phyloP scores from a whole-genome alignment of 805 yeast genomes.

The Isabelozyma gotoi region DNA sequence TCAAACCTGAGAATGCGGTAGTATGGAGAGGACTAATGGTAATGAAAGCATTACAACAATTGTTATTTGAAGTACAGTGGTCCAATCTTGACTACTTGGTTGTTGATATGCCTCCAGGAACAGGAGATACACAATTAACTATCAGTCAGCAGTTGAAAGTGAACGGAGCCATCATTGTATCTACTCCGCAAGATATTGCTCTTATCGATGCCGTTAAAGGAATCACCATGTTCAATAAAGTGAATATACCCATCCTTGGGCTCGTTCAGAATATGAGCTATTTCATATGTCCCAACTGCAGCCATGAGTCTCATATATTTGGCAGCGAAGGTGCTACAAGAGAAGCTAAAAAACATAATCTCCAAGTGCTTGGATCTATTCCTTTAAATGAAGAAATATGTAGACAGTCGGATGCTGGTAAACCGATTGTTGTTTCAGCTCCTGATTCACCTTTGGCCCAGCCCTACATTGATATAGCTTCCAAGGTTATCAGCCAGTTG shows the following conservation, averaged over 20 bases:
- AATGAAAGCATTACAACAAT: conserved; percentile 81
- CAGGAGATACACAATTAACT: conserved; percentile 84
- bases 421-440: conserved; percentile 54
- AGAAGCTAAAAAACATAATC: conserved; percentile 47
- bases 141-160: conserved; percentile 75
- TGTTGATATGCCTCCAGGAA: conserved; percentile 88
- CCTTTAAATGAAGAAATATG: conserved; percentile 68
- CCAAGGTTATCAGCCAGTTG: conserved; percentile 16
- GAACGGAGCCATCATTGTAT: conserved; percentile 78
- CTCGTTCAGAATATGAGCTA: conserved; percentile 82
- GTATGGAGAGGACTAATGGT: conserved; percentile 89
- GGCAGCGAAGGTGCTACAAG: conserved; percentile 60
- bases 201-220: conserved; percentile 79
- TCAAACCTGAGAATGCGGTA: conserved; percentile 63
- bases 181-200: conserved; percentile 87
- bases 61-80: conserved; percentile 85
- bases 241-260: conserved; percentile 71
- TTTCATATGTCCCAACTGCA: conserved; percentile 73
- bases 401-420: conserved; percentile 59
- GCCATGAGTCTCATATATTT: conserved; percentile 71
- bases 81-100: conserved; percentile 61
- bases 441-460: conserved; percentile 34
- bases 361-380: conserved; percentile 60
- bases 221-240: conserved; percentile 71
- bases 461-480: conserved; percentile 52